Conservation (phyloP, 2,329 filamentous ascomycete genomes). For the Cadophora luteo-olivacea region DNA sequence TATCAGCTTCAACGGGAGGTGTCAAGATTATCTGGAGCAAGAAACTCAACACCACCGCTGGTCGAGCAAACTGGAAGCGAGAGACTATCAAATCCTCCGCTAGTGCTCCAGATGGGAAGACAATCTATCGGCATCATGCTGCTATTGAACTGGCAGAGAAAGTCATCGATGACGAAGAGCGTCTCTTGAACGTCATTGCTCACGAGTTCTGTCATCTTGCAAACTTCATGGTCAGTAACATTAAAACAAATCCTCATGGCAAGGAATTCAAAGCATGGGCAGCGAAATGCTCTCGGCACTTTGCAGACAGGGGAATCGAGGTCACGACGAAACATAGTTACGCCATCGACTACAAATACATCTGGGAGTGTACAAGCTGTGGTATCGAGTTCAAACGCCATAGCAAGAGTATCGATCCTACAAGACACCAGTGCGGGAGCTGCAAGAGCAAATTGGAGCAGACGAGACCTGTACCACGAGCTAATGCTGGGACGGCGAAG, state of each 20-base stretch:
- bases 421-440: slow-evolving; percentile 74
- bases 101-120: not conserved
- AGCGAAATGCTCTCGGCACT: slow-evolving; percentile 58
- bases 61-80: slow-evolving; percentile 74
- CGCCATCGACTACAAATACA: slow-evolving; percentile 88
- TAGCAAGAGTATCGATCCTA: slow-evolving; percentile 81
- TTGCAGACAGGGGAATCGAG: slow-evolving; percentile 68
- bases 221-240: slow-evolving; percentile 84
- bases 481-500: slow-evolving; percentile 36
- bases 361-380: slow-evolving; percentile 81
- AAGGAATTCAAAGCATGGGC: slow-evolving; percentile 83
- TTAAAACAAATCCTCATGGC: slow-evolving; percentile 81
- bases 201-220: slow-evolving; percentile 97
- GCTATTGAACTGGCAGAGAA: slow-evolving; percentile 89
- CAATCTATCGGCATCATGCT: slow-evolving; percentile 63
- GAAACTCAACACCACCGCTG: slow-evolving; percentile 81
- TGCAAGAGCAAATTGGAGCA: slow-evolving; percentile 77
- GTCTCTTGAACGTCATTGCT: slow-evolving; percentile 88
- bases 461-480: slow-evolving; percentile 77
- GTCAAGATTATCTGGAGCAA: slow-evolving; percentile 77
- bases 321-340: slow-evolving; percentile 93
- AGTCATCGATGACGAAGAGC: slow-evolving; percentile 78
- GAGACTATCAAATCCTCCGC: slow-evolving; percentile 54
- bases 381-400: slow-evolving; percentile 79
- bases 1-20: slow-evolving; percentile 71